Evolutionary conservation across 495 filamentous ascomycete genomes (phyloP), one percentile per base, ranked within the genome.

Genomic region (Talaromyces adpressus): DNA sequence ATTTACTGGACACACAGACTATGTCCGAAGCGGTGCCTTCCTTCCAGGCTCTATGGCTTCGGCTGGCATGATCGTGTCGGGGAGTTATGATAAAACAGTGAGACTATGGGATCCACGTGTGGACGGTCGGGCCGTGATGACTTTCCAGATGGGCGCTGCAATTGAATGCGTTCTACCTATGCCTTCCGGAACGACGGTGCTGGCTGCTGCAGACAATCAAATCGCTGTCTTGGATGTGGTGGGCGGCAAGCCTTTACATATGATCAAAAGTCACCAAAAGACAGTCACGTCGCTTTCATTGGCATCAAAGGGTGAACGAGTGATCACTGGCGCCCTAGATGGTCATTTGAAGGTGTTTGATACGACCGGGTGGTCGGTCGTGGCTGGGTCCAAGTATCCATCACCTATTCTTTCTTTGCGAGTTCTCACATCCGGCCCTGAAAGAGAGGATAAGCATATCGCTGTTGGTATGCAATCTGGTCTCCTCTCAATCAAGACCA

Each of bases 301-400:
- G n/a, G 94, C 92, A 0, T 91, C 89, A 30, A 87, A 90, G 66
- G 85, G 87, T 18, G 85, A 85, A 57, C 84, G 95, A 52, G 79
- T 99, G 56, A 83, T 99, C 63, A 91, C 85, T 70, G 95, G 91
- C 72, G 89, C 86, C 16, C 79, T 99, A 34, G 94, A 99, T 73
- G 95, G 95, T 14, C 94, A 97, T 71, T 84, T 99, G 74, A 99
- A 99, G 78, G 84, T 98, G 41, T 97, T 93, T 66, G 93, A 98
- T 75, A 94, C 92, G 1, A 84, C 85, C 0, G 84, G 81, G 29
- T 99, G 95, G 95, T 93, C 96, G 70, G 87, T 98, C 5, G 92
- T 97, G 4, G 86, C 90, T 29, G 93, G 91, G 39, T 87, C 89
- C 58, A 98, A 97, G 73, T 99, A 97, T 76, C 87, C 91, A 0